Evolutionary conservation across 2,329 filamentous ascomycete genomes (phyloP).

Genomic region (Fusarium devonianum): DNA sequence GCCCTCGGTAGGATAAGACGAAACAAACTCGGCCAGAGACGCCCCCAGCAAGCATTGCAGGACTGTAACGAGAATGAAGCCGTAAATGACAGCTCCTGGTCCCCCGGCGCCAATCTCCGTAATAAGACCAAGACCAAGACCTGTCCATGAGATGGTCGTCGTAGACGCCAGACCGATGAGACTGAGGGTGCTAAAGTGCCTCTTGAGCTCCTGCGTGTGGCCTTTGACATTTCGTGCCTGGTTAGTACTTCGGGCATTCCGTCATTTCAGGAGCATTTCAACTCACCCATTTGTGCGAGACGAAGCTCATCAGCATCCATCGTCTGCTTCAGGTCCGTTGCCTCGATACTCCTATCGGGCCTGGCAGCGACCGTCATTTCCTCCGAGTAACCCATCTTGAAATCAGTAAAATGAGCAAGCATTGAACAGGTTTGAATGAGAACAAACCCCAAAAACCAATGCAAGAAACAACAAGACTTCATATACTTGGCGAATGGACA

Average conservation of each 20-base stretch:
- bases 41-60: conserved; percentile 55
- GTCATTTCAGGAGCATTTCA: not conserved
- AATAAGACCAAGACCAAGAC: conserved; percentile 53
- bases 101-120: conserved; percentile 58
- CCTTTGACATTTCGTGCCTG: conserved; percentile 38
- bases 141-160: conserved; percentile 59
- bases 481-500: too few relatives aligned
- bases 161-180: conserved; percentile 58
- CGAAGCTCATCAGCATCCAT: conserved; percentile 50
- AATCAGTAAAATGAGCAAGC: too few relatives aligned
- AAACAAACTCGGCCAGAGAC: conserved; percentile 52
- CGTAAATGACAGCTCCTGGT: conserved; percentile 58
- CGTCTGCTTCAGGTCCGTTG: not conserved
- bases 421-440: too few relatives aligned
- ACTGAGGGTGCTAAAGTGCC: conserved; percentile 56
- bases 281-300: conserved; percentile 54
- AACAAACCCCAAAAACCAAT: too few relatives aligned
- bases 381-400: too few relatives aligned
- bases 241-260: too few relatives aligned
- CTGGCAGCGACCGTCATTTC: too few relatives aligned
- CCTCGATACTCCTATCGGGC: too few relatives aligned
- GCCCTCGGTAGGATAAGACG: conserved; percentile 56
- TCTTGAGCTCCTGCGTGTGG: conserved; percentile 57
- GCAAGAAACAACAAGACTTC: too few relatives aligned
- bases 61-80: conserved; percentile 56